These are phyloP conservation scores for Afroboletus lepidellus DNA, from an alignment of 1,284 basidiomycete species.

Conservation along the genomic window DNA sequence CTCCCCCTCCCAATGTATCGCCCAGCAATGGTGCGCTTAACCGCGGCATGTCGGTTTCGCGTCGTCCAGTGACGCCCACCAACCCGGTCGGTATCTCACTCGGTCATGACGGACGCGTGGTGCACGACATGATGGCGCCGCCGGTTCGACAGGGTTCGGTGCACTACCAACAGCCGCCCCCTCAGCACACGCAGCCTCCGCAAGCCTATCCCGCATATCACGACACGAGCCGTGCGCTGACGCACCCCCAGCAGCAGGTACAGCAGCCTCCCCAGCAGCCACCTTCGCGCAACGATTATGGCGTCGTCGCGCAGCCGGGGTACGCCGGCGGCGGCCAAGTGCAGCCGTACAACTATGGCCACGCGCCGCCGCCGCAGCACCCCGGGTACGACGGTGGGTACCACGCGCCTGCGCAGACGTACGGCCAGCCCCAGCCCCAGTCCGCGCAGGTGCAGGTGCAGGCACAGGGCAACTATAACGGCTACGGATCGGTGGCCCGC, in stretches of 20 bases:
- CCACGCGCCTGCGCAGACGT: constrained; percentile 4
- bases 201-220: constrained; percentile 24
- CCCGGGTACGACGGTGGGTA: constrained; percentile 10
- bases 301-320: constrained; percentile 7
- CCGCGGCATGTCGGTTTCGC: constrained; percentile 19
- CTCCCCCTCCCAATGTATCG: not conserved
- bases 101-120: constrained; percentile 32
- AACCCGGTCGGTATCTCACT: constrained; percentile 32
- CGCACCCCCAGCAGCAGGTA: constrained; percentile 11
- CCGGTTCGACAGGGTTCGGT: constrained; percentile 3
- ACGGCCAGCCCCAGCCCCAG: constrained; percentile 13
- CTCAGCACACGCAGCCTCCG: constrained; percentile 18
- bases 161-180: constrained; percentile 18
- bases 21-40: constrained; percentile 1
- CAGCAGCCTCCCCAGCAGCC: not conserved
- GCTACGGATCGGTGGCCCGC: constrained; percentile 9
- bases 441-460: too few relatives aligned
- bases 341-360: constrained; percentile 19
- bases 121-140: constrained; percentile 33
- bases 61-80: constrained; percentile 26
- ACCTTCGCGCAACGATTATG: constrained; percentile 20
- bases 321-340: constrained; percentile 5
- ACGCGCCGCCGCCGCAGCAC: constrained; percentile 4
- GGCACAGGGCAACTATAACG: constrained; percentile 7
- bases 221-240: constrained; percentile 16